Conservation (phyloP, 2,329 filamentous ascomycete species). For the Harringtonia aguacate region DNA sequence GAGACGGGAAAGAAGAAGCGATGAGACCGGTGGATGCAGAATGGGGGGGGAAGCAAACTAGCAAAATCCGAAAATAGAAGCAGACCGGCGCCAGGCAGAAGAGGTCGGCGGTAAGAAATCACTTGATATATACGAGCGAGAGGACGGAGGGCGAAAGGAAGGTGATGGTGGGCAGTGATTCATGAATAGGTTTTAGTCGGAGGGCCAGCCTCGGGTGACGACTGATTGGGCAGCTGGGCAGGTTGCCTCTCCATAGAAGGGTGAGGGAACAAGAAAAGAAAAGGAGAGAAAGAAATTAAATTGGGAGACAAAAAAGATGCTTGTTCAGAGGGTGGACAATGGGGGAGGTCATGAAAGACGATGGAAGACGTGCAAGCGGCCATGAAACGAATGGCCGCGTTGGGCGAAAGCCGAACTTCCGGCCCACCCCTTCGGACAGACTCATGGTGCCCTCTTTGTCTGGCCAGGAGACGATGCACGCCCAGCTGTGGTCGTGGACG, state of each 20-base stretch:
- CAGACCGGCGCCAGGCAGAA: neutral
- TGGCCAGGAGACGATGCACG: no score
- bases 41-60: neutral
- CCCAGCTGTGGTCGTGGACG: no score
- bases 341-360: neutral
- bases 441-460: no score
- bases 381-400: no score
- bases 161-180: no score
- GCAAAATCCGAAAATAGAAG: slow-evolving; percentile 4
- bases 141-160: neutral
- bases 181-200: neutral
- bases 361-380: no score
- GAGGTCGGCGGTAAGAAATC: slow-evolving; percentile 1
- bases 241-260: neutral
- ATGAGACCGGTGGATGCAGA: neutral
- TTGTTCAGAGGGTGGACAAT: neutral
- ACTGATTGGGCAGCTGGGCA: no score
- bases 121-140: slow-evolving; percentile 1
- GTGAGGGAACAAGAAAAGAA: neutral
- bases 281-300: neutral
- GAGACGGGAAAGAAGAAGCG: neutral
- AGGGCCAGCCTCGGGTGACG: no score
- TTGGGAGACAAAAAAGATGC: slow-evolving; percentile 2
- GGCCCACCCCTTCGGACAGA: no score
- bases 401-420: no score